These are phyloP conservation scores for Helminthosporium solani DNA, from an alignment of 2,329 filamentous ascomycete genomes.

Conservation along the genomic window DNA sequence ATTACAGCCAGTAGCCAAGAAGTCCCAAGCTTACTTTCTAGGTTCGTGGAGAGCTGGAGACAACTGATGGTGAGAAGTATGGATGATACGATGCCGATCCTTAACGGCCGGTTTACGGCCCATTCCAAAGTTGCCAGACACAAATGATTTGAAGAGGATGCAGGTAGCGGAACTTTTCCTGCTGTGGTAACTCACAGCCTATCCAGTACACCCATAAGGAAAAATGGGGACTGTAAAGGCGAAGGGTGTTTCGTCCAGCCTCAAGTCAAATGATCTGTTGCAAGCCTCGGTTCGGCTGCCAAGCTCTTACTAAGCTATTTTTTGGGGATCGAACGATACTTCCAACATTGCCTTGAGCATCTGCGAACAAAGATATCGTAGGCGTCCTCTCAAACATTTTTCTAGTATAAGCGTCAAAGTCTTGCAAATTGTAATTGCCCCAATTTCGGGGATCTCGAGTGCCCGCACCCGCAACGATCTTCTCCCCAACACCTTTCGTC, in stretches of 20 bases:
- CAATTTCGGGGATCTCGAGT: conserved; percentile 3
- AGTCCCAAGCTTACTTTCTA: no score
- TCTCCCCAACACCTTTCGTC: conserved; percentile 1
- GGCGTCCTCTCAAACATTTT: not conserved
- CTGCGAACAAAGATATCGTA: not conserved
- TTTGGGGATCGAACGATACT: conserved; percentile 2
- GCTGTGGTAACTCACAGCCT: no score
- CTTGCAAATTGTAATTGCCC: conserved; percentile 5
- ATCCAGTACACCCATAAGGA: no score
- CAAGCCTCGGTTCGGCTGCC: not conserved
- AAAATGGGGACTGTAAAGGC: no score
- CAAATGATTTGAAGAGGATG: no score
- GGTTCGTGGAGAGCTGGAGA: no score
- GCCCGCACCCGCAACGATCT: conserved; percentile 4
- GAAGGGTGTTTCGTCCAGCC: not conserved
- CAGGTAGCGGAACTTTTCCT: no score
- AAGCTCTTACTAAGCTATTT: conserved; percentile 5
- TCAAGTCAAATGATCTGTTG: not conserved
- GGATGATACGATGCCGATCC: no score
- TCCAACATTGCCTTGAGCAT: not conserved
- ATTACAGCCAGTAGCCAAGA: no score
- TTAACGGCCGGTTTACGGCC: no score
- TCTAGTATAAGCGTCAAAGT: not conserved
- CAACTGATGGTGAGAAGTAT: no score
- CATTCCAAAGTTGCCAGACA: no score